Conservation (phyloP, 495 filamentous ascomycete genomes). For the Penicillium steckii region DNA sequence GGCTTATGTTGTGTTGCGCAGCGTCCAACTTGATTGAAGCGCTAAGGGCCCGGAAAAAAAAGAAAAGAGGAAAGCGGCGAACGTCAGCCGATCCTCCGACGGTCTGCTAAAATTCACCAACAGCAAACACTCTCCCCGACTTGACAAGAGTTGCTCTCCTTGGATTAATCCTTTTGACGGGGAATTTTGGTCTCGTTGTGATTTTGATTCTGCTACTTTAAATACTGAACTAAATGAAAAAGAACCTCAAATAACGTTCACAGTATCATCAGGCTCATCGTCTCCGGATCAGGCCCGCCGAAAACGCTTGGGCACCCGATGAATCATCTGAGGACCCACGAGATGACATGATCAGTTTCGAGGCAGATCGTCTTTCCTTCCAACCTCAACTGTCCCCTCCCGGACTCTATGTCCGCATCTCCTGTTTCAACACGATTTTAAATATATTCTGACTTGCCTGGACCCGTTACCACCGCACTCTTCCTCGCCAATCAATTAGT, state of each 20-base stretch:
- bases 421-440: neutral
- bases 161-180: neutral
- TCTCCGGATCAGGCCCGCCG: constrained; percentile 1
- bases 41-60: constrained; percentile 19
- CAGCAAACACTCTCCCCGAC: neutral
- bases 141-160: neutral
- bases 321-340: constrained; percentile 27
- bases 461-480: constrained; percentile 3
- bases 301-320: constrained; percentile 10
- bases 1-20: neutral
- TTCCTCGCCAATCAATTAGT: constrained; percentile 24
- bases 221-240: no score
- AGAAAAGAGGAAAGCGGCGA: constrained; percentile 26
- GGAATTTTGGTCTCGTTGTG: neutral
- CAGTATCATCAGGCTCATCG: neutral
- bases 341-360: constrained; percentile 16
- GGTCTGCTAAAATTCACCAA: constrained; percentile 8
- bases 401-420: constrained; percentile 10
- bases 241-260: no score
- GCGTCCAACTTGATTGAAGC: neutral
- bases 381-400: constrained; percentile 11
- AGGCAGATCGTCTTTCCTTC: neutral
- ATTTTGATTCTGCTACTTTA: no score
- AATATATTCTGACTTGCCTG: no score
- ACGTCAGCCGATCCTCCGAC: constrained; percentile 11